Base-by-base conservation (phyloP, 805 yeast species). In the Phaffomyces antillensis region DNA sequence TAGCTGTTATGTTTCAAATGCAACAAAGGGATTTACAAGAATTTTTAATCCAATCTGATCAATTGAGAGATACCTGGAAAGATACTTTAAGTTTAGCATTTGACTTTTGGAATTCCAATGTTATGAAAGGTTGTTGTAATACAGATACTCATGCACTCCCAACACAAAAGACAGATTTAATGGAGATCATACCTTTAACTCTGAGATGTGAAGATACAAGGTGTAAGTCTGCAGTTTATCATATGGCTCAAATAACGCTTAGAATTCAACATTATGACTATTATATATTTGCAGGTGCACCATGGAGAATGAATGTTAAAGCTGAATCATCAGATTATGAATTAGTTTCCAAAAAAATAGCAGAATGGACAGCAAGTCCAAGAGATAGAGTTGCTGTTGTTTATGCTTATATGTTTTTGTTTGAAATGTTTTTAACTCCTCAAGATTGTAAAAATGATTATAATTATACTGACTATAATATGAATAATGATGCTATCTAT, bases 281-380 rank as follows among this genome's bases (percentile, higher is more conserved):
- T 46, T 84, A 84, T 43, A 81, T 85, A 6, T 82, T 71, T 60
- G 82, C 90, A 3, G 96, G 96, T 1, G 85, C 88, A 8, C 93
- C 93, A 1, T 77, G 83, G 65, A 75, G 89, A 54, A 81, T 84
- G 81, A 84, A 77, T 54, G 87, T 81, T 32, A 68, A 67, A 34
- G 79, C 84, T 11, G 75, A 77, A 7, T 65, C 66, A 10, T 58
- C 65, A 1, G 81, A 77, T 46, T 72, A 77, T 50, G 70, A 71
- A 20, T 64, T 70, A 4, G 78, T 76, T 12, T 67, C 70, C 35
- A 63, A 63, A 13, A 67, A 81, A 50, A 72, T 84, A 17, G 60
- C 66, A 33, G 75, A 70, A 41, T 77, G 86, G 80, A 67, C 81
- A 2, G 54, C 58, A 7, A 66, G 73, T 10, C 46, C 60, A 13